A percentile compares a stretch with the other conserved stretches of the same genome.
phyloP scores from a whole-genome alignment of 2,329 filamentous ascomycete genomes.

The Rugonectria rugulosa region DNA sequence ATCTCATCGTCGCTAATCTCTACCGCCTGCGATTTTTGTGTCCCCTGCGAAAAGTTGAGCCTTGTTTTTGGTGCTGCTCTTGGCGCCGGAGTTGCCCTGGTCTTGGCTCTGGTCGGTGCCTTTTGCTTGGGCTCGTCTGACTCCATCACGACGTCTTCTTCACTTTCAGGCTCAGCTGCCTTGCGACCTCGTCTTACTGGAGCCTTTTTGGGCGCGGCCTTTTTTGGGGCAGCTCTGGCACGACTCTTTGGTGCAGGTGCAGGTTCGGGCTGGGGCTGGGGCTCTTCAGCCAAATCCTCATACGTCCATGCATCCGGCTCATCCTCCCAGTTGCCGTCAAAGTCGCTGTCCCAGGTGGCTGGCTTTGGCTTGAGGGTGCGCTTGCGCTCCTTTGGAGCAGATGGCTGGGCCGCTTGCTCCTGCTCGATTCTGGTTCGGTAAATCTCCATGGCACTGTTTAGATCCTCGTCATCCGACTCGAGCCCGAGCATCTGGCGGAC shows the following conservation, averaged over 20 bases:
- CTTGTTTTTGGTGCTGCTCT: constrained; percentile 13
- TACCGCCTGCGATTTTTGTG: constrained; percentile 54
- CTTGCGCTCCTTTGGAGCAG: constrained; percentile 49
- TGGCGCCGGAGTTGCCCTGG: too few species aligned
- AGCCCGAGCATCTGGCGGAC: constrained; percentile 73
- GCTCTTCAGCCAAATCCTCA: constrained; percentile 21
- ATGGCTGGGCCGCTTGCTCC: constrained; percentile 65
- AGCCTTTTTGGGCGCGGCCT: constrained; percentile 51
- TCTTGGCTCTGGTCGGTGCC: constrained; percentile 31
- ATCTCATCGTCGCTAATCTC: constrained; percentile 73
- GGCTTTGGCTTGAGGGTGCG: constrained; percentile 75
- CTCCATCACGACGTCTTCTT: constrained; percentile 62
- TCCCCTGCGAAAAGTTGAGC: constrained; percentile 48
- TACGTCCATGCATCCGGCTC: constrained; percentile 67
- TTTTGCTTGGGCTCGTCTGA: constrained; percentile 54
- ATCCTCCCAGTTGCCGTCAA: constrained; percentile 86
- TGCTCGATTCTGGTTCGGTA: constrained; percentile 75
- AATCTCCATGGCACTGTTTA: constrained; percentile 77
- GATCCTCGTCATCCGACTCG: constrained; percentile 69
- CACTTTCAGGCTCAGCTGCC: constrained; percentile 47
- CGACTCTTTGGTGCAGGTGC: constrained; percentile 44
- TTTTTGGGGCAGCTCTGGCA: constrained; percentile 52
- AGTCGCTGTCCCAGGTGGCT: constrained; percentile 85
- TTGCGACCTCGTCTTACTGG: constrained; percentile 52
- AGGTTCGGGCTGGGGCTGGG: constrained; percentile 30